Evolutionary conservation across 2,329 filamentous ascomycete genomes (phyloP), one percentile per base, ranked within the genome.

Genomic region (Lomentospora prolificans): DNA sequence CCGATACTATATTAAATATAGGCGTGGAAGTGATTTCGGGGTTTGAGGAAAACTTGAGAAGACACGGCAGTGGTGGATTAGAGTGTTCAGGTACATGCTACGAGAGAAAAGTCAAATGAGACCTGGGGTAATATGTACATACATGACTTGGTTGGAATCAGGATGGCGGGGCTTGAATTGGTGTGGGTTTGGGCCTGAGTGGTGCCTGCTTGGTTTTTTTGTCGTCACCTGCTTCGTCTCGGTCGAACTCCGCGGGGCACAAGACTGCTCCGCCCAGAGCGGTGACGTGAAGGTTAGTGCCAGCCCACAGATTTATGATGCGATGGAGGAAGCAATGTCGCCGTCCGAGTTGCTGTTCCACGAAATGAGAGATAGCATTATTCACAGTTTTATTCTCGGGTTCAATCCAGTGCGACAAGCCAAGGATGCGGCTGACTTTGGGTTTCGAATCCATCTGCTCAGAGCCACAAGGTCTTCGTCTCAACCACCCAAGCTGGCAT

Each of bases 1-100:
- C 27, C n/a, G 41, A 46, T 19, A 24, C 14, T n/a, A 17, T 33
- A 33, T 6, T 33, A 12, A 7, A 7, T 33, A 12, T 6, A 60
- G 78, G 78, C 57, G 76, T 77, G 5, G 76, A 73, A 7, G 78
- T 72, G 52, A 76, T 73, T 1, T 73, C 70, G 61, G 74, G 81
- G 0, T n/a, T n/a, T n/a, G n/a, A 77, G 78, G 58, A 79, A 75
- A 0, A 81, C 63, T 58, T 82, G 12, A 33, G 12, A 12, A 33
- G 30, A 6, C 30, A 12, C 30, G 30, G 30, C 7, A 33, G 30
- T 33, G 30, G 30, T 33, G 30, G 24, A 79, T 69, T 0, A 79
- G 71, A 65, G 79, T 80, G 4, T 33, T 33, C 30, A 33, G 30
- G 30, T 33, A 46, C 41, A 17, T 46, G 41, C 14, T 17, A 46